A percentile compares a stretch with the other conserved stretches of the same genome.
These are phyloP conservation scores for Cystofilobasidium macerans DNA, from an alignment of 768 basidiomycete species.

Conservation along the genomic window DNA sequence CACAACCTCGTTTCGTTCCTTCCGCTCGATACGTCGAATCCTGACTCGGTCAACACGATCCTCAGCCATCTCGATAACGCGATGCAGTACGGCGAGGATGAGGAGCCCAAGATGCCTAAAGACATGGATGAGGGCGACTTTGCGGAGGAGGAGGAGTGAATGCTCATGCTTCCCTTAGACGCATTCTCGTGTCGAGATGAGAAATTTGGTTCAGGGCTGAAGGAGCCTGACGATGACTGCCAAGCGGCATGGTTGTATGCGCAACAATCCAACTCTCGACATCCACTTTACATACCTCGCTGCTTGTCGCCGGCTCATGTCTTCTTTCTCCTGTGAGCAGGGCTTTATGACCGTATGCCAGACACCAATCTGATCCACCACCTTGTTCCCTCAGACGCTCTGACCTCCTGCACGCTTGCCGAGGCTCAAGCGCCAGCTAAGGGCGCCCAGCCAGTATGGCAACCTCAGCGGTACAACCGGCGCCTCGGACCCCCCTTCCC, in stretches of 20 bases:
- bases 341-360: too few relatives aligned
- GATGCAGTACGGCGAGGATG: slow-evolving; percentile 97
- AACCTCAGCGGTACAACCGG: not conserved
- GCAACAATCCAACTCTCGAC: too few relatives aligned
- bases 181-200: too few relatives aligned
- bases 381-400: not conserved
- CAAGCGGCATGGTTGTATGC: too few relatives aligned
- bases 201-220: too few relatives aligned
- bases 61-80: slow-evolving; percentile 94
- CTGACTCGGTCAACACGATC: slow-evolving; percentile 79
- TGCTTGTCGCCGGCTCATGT: too few relatives aligned
- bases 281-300: too few relatives aligned
- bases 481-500: not conserved
- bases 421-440: not conserved
- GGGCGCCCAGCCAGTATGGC: not conserved
- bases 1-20: slow-evolving; percentile 95
- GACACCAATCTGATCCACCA: too few relatives aligned
- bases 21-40: slow-evolving; percentile 77
- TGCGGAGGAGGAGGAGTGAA: slow-evolving; percentile 1
- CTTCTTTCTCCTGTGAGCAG: too few relatives aligned
- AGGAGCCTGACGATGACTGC: too few relatives aligned
- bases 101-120: slow-evolving; percentile 87
- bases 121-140: slow-evolving; percentile 64
- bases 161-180: not conserved
- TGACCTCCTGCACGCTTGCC: not conserved